Evolutionary conservation across 2,329 filamentous ascomycete species (phyloP).

Genomic region (Sporothrix inflata): DNA sequence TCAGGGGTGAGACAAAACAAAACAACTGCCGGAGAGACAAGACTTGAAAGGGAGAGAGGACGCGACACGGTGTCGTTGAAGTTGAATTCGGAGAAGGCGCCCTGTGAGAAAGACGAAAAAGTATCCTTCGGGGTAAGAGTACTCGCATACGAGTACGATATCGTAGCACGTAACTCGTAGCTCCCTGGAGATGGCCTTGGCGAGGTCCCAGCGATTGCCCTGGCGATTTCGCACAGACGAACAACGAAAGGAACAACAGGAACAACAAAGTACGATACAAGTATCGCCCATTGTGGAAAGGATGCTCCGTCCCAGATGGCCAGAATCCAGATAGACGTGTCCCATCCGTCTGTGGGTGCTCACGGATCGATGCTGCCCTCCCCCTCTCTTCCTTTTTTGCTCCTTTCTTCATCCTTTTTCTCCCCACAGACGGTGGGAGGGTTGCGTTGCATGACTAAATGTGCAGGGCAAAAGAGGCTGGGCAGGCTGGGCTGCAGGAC

Average conservation of each 20-base stretch:
- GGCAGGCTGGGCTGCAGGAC: constrained; percentile 12
- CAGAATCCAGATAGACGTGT: background rate
- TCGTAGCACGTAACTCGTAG: background rate
- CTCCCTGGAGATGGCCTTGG: too few species aligned
- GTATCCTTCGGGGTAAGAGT: background rate
- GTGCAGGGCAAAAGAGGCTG: background rate
- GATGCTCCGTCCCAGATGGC: background rate
- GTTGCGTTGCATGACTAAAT: background rate
- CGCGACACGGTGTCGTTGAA: too few species aligned
- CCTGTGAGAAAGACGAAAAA: constrained; percentile 12
- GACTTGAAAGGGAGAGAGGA: background rate
- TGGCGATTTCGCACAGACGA: background rate
- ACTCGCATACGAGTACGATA: background rate
- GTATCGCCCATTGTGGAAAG: background rate
- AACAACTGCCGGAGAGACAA: background rate
- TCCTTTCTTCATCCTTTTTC: background rate
- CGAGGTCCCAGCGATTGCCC: too few species aligned
- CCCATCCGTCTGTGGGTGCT: background rate
- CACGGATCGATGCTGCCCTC: constrained; percentile 12
- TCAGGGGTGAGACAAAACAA: background rate
- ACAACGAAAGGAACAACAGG: background rate
- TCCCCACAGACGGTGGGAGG: background rate
- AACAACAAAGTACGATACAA: too few species aligned
- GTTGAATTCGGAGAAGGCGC: background rate
- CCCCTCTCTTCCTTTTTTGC: background rate